A percentile compares a stretch with the other conserved stretches of the same genome.
These are phyloP conservation scores for Vachellia collinsii DNA, from an alignment of 306 rosid species.

Conservation along the genomic window DNA sequence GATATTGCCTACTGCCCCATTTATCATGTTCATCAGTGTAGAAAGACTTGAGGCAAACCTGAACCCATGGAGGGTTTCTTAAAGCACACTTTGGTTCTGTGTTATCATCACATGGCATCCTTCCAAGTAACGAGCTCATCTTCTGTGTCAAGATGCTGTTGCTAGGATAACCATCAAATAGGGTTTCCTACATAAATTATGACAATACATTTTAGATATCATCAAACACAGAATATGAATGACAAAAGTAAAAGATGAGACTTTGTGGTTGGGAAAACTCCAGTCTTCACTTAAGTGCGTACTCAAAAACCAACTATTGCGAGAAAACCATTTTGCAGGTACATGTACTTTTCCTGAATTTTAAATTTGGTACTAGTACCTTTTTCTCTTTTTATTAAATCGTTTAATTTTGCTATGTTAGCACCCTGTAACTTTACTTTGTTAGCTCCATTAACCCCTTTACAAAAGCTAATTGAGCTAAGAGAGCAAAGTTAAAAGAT, in stretches of 20 bases:
- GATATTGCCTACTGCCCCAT: constrained; percentile 44
- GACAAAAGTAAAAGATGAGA: constrained; percentile 1
- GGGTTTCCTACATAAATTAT: constrained; percentile 47
- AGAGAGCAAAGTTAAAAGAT: too few relatives aligned
- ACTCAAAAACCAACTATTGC: neutral
- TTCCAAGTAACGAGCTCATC: constrained; percentile 60
- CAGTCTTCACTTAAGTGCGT: neutral
- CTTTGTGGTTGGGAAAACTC: neutral
- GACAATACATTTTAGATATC: neutral
- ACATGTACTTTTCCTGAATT: too few relatives aligned
- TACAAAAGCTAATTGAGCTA: too few relatives aligned
- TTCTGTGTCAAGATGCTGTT: constrained; percentile 42
- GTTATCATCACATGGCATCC: constrained; percentile 19
- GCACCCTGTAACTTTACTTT: too few relatives aligned
- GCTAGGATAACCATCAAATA: constrained; percentile 56
- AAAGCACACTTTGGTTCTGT: constrained; percentile 8
- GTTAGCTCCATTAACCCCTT: too few relatives aligned
- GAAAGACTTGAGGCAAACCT: constrained; percentile 55
- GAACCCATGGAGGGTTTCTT: constrained; percentile 82
- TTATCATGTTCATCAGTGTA: constrained; percentile 33
- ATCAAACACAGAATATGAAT: constrained; percentile 6
- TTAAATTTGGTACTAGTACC: too few relatives aligned
- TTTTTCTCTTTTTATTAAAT: too few relatives aligned
- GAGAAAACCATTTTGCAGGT: too few relatives aligned
- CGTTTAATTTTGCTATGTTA: too few relatives aligned